Base-by-base conservation (phyloP, 495 filamentous ascomycete genomes). In the Xylaria sp. region DNA sequence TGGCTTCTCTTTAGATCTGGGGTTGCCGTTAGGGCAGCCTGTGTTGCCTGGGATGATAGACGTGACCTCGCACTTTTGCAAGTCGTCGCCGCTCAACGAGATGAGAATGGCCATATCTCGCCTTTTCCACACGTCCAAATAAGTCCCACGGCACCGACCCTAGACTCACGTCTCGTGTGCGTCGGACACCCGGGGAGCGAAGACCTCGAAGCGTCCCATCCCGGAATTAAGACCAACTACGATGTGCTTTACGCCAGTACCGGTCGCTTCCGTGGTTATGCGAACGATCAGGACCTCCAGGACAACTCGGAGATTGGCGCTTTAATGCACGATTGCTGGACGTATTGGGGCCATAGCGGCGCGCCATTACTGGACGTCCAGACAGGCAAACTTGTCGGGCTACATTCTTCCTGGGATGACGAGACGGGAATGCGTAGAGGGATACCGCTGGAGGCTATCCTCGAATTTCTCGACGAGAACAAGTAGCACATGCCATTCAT, bases 311-410 rank as follows among this genome's bases (percentile, higher is more conserved):
- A 86, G 55, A 88, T 85, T 55, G 85, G 85, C 1, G 79, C 80
- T 11, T 71, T 86, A 68, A 82, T 79, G 80, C 85, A 86, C 71
- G 78, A 85, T 72, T 84, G 83, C 58, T 87, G 83, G 85, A 86
- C 85, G n/a, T 87, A 85, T 72, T 88, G 84, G 85, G 85, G 84
- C 19, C 84, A 86, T 71, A 84, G 80, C 12, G 84, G 84, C 1
- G 82, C 84, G 12, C 84, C 82, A 35, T 68, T 86, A 26, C 37
- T 85, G 9, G 73, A 80, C 3, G 48, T 55, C 40, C 70, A 69
- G 57, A 73, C 73, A 1, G 79, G 82, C 14, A 71, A 50, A 21
- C 71, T 86, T 62, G 72, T 85, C 21, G 84, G 82, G 6, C 48
- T 86, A 61, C 83, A 86, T 78, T 84, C 82, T 26, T 81, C 76